These are phyloP conservation scores for Barbatosphaeria neglecta DNA, from an alignment of 495 filamentous ascomycete species.

Conservation along the genomic window DNA sequence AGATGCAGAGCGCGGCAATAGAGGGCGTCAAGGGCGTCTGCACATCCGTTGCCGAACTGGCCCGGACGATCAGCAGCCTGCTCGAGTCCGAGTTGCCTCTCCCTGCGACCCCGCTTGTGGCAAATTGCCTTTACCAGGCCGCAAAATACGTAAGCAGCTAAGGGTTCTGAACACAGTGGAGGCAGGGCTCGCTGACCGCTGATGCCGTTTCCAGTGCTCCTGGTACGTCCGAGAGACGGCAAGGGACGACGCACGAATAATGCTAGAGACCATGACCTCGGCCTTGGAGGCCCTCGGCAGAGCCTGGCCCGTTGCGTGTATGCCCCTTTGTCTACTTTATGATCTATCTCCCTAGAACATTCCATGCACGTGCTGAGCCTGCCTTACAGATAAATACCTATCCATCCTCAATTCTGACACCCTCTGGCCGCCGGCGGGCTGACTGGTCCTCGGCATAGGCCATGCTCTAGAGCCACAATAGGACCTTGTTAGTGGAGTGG, in stretches of 20 bases:
- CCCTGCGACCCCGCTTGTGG: not conserved
- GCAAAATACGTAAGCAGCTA: not conserved
- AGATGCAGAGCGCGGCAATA: not conserved
- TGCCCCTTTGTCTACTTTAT: not conserved
- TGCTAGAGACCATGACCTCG: not conserved
- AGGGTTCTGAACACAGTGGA: too few relatives aligned
- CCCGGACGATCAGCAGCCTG: not conserved
- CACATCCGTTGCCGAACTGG: not conserved
- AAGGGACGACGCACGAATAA: not conserved
- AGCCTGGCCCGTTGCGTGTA: not conserved
- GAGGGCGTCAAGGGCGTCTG: not conserved
- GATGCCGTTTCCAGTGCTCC: not conserved
- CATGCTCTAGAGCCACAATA: too few relatives aligned
- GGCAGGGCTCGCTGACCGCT: too few relatives aligned
- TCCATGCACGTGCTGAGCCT: too few relatives aligned
- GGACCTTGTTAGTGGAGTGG: too few relatives aligned
- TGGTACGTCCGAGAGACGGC: not conserved
- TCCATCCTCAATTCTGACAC: too few relatives aligned
- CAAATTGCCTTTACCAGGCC: slow-evolving; percentile 10
- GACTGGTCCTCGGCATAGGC: too few relatives aligned
- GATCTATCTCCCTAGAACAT: too few relatives aligned
- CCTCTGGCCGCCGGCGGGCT: too few relatives aligned
- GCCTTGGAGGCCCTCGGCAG: not conserved
- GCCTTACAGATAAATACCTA: too few relatives aligned
- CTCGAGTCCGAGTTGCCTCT: not conserved